These are phyloP conservation scores for Vanrija sp. DNA, from an alignment of 1,284 basidiomycete species.

Conservation along the genomic window DNA sequence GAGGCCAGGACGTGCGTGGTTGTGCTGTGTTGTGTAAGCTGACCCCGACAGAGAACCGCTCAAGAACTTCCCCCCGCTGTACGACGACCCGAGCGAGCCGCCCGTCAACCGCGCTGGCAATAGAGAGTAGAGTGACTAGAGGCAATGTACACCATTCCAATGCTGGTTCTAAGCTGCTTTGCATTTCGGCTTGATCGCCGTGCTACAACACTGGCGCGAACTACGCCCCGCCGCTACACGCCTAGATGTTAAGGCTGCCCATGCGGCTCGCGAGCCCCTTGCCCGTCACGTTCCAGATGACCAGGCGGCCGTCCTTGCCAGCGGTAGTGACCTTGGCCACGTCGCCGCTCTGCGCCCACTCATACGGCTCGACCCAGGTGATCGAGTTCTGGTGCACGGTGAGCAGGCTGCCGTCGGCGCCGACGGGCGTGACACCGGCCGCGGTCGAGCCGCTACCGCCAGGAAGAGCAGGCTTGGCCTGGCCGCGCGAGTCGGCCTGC, in stretches of 20 bases:
- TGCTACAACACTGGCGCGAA: neutral
- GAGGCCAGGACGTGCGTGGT: slow-evolving; percentile 66
- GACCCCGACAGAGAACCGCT: slow-evolving; percentile 25
- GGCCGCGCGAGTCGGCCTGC: slow-evolving; percentile 84
- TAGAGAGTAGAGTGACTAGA: too few species aligned
- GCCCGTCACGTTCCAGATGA: slow-evolving; percentile 70
- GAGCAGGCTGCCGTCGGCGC: slow-evolving; percentile 60
- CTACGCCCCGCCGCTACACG: too few species aligned
- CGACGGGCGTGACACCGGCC: slow-evolving; percentile 33
- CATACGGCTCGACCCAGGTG: slow-evolving; percentile 79
- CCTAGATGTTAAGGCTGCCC: slow-evolving; percentile 25
- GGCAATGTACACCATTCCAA: too few species aligned
- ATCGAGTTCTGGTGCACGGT: slow-evolving; percentile 99
- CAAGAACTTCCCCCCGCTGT: slow-evolving; percentile 42
- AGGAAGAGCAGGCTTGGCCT: slow-evolving; percentile 48
- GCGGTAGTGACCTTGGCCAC: slow-evolving; percentile 80
- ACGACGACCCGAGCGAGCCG: neutral
- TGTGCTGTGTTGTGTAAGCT: neutral
- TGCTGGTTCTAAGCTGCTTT: too few species aligned
- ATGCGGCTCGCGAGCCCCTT: slow-evolving; percentile 33
- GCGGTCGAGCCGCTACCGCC: slow-evolving; percentile 37
- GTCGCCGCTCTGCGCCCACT: slow-evolving; percentile 57
- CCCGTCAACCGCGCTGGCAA: too few species aligned
- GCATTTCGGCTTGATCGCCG: neutral
- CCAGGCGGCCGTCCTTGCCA: slow-evolving; percentile 92